These are phyloP conservation scores for Tagetes erecta DNA, from an alignment of 129 eudicot species.

Conservation along the genomic window DNA sequence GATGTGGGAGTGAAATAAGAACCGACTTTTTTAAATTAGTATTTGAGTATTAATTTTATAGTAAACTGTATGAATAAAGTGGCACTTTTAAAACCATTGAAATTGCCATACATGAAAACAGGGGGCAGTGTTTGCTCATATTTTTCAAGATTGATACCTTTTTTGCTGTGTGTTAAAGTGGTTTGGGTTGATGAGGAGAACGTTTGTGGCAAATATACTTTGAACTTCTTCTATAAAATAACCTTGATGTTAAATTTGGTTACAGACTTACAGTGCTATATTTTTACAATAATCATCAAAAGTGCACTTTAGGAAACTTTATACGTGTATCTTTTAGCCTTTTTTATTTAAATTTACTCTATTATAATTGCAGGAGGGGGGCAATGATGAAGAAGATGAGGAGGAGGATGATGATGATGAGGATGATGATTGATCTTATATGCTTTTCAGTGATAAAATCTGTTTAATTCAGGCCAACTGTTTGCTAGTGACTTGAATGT, in stretches of 20 bases:
- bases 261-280: background rate
- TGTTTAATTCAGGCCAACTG: constrained; percentile 21
- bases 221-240: background rate
- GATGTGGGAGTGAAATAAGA: background rate
- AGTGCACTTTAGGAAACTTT: background rate
- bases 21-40: background rate
- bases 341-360: background rate
- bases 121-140: background rate
- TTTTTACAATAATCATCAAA: background rate
- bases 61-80: background rate
- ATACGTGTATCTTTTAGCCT: background rate
- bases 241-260: background rate
- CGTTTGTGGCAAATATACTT: background rate
- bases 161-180: background rate
- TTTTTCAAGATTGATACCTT: background rate
- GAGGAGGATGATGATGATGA: constrained; percentile 64
- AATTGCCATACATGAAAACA: background rate
- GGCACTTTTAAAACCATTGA: background rate
- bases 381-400: constrained; percentile 55
- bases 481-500: constrained; percentile 33
- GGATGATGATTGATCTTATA: constrained; percentile 52
- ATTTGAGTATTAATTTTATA: background rate
- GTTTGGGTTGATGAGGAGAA: background rate
- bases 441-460: constrained; percentile 4
- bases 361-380: constrained; percentile 32